phyloP scores from a whole-genome alignment of 768 basidiomycete species.

The Suillus hirtellus region DNA sequence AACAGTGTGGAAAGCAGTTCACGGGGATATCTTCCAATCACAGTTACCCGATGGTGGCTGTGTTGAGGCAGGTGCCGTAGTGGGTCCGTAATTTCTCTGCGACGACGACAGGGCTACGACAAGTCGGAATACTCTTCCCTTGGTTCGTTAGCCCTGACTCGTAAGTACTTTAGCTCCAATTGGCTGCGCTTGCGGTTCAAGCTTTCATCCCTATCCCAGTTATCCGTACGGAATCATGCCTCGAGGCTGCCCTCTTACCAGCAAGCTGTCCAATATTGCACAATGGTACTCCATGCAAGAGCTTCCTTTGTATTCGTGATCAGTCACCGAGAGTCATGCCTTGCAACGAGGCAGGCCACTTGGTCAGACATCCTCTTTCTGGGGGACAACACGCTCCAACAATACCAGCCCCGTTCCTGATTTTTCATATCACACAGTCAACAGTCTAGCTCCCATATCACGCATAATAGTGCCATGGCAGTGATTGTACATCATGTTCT shows the following conservation, averaged over 20 bases:
- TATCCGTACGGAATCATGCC: neutral
- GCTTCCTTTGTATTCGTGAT: constrained; percentile 2
- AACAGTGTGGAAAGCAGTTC: constrained; percentile 1
- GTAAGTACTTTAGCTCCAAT: neutral
- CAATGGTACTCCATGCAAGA: constrained; percentile 1
- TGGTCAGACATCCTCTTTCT: constrained; percentile 11
- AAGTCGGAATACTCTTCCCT: constrained; percentile 1
- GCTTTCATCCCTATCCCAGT: neutral
- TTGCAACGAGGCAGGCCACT: constrained; percentile 11
- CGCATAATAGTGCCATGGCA: neutral
- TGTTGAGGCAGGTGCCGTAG: constrained; percentile 3
- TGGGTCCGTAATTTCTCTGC: neutral
- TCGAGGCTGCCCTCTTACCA: constrained; percentile 1
- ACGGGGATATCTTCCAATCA: constrained; percentile 13
- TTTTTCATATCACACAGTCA: constrained; percentile 4
- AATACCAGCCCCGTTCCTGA: constrained; percentile 1
- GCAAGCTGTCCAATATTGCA: neutral
- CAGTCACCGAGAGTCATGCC: neutral
- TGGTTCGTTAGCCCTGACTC: neutral
- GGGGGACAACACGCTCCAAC: neutral
- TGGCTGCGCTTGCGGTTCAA: neutral
- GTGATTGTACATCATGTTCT: neutral
- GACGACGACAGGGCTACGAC: neutral
- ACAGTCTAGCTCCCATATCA: constrained; percentile 1
- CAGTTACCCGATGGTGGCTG: constrained; percentile 13